Evolutionary conservation across 83 land plant species (phyloP).

Genomic region (Isoetes engelmannii): DNA sequence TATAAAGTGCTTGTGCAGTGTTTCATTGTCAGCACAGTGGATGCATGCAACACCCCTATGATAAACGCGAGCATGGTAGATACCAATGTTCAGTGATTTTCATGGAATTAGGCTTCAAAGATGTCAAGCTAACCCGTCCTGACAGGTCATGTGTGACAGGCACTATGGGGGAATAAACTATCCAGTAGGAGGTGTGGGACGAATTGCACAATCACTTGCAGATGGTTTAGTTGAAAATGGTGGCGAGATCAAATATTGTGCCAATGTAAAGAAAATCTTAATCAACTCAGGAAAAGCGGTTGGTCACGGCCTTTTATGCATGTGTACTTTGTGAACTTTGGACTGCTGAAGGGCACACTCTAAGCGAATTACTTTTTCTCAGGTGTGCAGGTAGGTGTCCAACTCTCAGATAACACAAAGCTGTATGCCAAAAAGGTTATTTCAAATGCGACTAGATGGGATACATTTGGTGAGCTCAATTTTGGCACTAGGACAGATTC

Average conservation of each 20-base stretch:
- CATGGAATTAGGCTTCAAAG: not conserved
- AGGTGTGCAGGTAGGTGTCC: conserved; percentile 72
- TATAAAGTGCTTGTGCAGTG: conserved; percentile 46
- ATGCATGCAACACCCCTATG: conserved; percentile 91
- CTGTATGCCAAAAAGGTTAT: conserved; percentile 69
- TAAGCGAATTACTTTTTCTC: not conserved
- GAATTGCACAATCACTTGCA: conserved; percentile 78
- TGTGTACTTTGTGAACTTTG: not conserved
- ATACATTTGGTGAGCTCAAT: conserved; percentile 67
- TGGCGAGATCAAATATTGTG: conserved; percentile 75
- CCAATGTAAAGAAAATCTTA: conserved; percentile 74
- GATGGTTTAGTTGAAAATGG: conserved; percentile 77
- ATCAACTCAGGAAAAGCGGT: conserved; percentile 71
- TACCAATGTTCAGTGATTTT: not conserved
- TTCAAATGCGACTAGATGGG: conserved; percentile 99
- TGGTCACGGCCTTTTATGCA: conserved; percentile 20
- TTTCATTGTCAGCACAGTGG: conserved; percentile 94
- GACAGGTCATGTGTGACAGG: conserved; percentile 86
- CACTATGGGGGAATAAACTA: conserved; percentile 98
- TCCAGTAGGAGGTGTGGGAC: conserved; percentile 96
- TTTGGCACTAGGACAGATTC: too few relatives aligned
- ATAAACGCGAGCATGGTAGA: conserved; percentile 97
- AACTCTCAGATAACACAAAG: conserved; percentile 67
- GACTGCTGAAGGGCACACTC: not conserved
- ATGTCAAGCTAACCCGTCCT: not conserved